A percentile compares a stretch with the other conserved stretches of the same genome.
Conservation (phyloP, 108 stramenopile genomes). For the Cyclotella cryptica region DNA sequence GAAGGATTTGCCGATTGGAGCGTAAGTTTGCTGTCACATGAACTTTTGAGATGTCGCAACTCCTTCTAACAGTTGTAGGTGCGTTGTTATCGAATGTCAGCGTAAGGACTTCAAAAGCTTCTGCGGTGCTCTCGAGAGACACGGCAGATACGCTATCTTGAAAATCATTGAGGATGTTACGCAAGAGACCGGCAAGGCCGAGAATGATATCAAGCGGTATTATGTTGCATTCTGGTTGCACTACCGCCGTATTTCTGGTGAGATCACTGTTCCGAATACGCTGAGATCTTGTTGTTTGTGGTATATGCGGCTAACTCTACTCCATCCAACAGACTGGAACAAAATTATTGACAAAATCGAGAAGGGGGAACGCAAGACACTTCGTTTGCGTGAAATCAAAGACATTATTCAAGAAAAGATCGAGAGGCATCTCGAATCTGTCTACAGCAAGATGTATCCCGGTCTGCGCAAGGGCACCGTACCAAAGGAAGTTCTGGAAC, state of each 20-base stretch:
- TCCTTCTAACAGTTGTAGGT: not conserved
- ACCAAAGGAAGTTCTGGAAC: conserved; percentile 67
- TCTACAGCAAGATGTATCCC: conserved; percentile 74
- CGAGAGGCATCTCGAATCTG: conserved; percentile 93
- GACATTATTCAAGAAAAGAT: conserved; percentile 95
- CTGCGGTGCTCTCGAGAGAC: conserved; percentile 86
- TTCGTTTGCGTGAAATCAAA: conserved; percentile 86
- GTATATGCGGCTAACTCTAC: not conserved
- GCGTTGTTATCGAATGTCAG: not conserved
- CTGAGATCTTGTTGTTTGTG: not conserved
- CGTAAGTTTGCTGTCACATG: conserved; percentile 15
- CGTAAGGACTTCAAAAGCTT: conserved; percentile 91
- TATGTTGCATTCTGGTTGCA: conserved; percentile 90
- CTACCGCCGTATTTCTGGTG: conserved; percentile 75
- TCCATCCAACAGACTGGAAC: conserved; percentile 62
- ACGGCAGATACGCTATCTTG: conserved; percentile 90
- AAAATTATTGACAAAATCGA: conserved; percentile 92
- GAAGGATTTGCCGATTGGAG: conserved; percentile 97
- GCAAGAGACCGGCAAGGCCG: conserved; percentile 88
- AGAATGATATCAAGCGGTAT: conserved; percentile 88
- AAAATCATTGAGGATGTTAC: conserved; percentile 82
- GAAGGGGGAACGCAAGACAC: conserved; percentile 89
- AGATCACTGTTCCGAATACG: not conserved
- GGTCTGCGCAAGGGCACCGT: conserved; percentile 40
- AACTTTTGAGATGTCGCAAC: no score